These are phyloP conservation scores for Pythium rishiriense DNA, from an alignment of 352 stramenopile genomes.

Conservation along the genomic window DNA sequence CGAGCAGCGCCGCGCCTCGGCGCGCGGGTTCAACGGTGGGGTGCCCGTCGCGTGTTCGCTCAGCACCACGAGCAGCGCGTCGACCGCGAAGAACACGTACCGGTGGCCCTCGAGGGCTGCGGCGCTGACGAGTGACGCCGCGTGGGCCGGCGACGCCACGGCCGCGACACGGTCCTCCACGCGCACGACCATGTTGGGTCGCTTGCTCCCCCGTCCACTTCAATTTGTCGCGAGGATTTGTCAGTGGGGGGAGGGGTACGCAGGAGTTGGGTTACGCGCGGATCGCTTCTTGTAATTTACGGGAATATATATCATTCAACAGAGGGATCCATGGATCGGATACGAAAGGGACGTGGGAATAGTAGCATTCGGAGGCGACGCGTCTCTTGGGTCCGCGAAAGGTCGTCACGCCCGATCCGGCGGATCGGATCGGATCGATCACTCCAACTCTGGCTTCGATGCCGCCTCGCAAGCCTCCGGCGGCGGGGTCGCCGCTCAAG, in stretches of 20 bases:
- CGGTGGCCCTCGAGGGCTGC: constrained; percentile 52
- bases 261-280: neutral
- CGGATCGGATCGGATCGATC: neutral
- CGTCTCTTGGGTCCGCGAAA: constrained; percentile 17
- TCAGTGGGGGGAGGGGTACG: neutral
- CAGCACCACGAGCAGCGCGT: constrained; percentile 65
- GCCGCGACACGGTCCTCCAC: constrained; percentile 48
- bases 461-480: constrained; percentile 48
- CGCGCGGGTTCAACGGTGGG: constrained; percentile 27
- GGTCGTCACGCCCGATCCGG: constrained; percentile 4
- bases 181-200: constrained; percentile 39
- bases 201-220: constrained; percentile 13
- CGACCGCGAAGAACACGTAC: constrained; percentile 58
- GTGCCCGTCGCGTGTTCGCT: constrained; percentile 33
- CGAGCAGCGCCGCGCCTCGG: constrained; percentile 31
- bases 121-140: constrained; percentile 33
- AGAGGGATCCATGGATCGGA: neutral
- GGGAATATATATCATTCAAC: neutral
- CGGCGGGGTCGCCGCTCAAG: constrained; percentile 40
- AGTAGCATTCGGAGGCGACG: neutral
- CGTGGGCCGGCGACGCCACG: constrained; percentile 39
- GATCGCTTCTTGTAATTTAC: constrained; percentile 10
- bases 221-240: constrained; percentile 1
- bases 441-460: constrained; percentile 25
- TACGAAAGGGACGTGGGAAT: constrained; percentile 8